A percentile compares a stretch with the other conserved stretches of the same genome.
phyloP scores from a whole-genome alignment of 805 yeast genomes.

The Yarrowia yakushimensis region DNA sequence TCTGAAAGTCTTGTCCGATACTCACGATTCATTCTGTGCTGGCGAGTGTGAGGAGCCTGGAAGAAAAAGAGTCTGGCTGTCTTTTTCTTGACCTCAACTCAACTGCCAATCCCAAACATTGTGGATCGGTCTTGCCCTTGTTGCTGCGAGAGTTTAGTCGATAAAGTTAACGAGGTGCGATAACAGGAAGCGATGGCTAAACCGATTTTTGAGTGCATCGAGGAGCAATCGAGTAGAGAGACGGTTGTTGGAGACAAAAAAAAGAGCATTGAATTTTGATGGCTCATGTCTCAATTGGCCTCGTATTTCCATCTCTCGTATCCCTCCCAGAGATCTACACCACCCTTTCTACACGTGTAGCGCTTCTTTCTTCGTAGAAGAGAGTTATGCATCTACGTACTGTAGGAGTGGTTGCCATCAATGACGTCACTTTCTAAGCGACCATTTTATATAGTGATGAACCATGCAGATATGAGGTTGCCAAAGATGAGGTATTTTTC shows the following conservation, averaged over 20 bases:
- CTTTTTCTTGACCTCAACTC: not conserved
- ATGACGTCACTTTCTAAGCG: not conserved
- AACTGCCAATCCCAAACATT: not conserved
- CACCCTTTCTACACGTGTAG: conserved; percentile 8
- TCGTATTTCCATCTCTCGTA: not conserved
- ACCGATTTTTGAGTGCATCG: not conserved
- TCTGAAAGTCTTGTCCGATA: not conserved
- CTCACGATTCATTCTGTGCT: conserved; percentile 12
- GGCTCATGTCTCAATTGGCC: not conserved
- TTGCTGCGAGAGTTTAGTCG: conserved; percentile 6
- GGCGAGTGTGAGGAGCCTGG: not conserved
- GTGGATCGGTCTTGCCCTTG: not conserved
- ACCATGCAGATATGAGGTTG: no score
- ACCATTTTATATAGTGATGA: no score
- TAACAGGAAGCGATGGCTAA: not conserved
- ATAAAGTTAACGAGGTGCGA: conserved; percentile 17
- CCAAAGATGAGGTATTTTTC: no score
- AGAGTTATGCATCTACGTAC: not conserved
- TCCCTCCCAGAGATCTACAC: no score
- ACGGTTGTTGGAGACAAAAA: not conserved
- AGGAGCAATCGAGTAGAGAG: not conserved
- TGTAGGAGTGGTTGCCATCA: not conserved
- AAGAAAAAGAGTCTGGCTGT: not conserved
- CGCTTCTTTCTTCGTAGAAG: not conserved
- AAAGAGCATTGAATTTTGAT: not conserved